phyloP scores from a whole-genome alignment of 192 early-diverging fungal genomes.

The Globomyces pollinis-pini region DNA sequence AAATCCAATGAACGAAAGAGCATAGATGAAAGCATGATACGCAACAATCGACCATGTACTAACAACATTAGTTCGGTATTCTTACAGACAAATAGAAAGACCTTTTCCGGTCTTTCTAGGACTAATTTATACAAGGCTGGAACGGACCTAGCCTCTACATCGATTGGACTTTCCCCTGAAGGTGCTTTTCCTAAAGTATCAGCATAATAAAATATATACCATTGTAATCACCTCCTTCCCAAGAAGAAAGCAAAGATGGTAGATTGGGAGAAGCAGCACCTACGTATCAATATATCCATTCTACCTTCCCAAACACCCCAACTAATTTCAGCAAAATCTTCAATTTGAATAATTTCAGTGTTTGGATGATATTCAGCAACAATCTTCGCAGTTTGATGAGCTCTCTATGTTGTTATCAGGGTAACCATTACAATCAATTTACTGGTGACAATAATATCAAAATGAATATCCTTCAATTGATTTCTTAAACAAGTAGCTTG shows the following conservation, averaged over 20 bases:
- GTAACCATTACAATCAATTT: conserved; percentile 30
- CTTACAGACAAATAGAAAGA: conserved; percentile 25
- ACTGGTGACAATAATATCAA: conserved; percentile 34
- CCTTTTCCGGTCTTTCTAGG: conserved; percentile 20
- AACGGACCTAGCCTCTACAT: conserved; percentile 33
- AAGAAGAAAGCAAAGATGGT: conserved; percentile 23
- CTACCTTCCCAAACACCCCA: conserved; percentile 50
- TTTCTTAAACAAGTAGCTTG: conserved; percentile 28
- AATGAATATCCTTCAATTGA: conserved; percentile 8
- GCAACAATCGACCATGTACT: conserved; percentile 45
- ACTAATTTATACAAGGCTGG: conserved; percentile 33
- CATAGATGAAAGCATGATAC: conserved; percentile 44
- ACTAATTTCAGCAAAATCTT: conserved; percentile 39
- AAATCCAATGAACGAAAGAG: conserved; percentile 27
- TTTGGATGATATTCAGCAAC: conserved; percentile 25
- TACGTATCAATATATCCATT: no score
- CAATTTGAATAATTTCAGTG: conserved; percentile 23
- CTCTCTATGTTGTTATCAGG: conserved; percentile 15
- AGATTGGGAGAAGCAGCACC: conserved; percentile 14
- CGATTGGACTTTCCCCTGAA: conserved; percentile 36
- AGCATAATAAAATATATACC: conserved; percentile 15
- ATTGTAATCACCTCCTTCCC: conserved; percentile 39
- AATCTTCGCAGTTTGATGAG: conserved; percentile 33
- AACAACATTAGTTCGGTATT: conserved; percentile 9
- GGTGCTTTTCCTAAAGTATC: conserved; percentile 26